Base-by-base conservation (phyloP, 2,329 filamentous ascomycete genomes). In the Rhynchosporium graminicola region DNA sequence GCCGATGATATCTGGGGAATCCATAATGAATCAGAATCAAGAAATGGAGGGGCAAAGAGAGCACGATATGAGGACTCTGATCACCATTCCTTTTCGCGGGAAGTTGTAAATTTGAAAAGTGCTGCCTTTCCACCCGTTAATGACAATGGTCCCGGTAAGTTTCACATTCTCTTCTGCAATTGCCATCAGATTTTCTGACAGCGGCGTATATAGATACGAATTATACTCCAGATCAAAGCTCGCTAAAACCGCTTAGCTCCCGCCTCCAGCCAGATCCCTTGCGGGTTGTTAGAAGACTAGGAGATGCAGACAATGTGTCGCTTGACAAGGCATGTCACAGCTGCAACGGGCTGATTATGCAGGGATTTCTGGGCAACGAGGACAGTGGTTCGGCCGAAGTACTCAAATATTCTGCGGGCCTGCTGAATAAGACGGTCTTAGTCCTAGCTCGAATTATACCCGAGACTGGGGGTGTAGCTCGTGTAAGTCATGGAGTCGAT, bases 391-490 rank as follows among this genome's bases (percentile, higher is more conserved):
- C 51, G 51, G 33, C 51, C 38, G 51, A 54, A 54, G 33, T 42
- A n/a, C 51, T 54, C 51, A 54, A 54, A 54, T 20, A 15, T 42
- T 54, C 57, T 51, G 57, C 33, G 43, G 20, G 36, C 31, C 36
- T 59, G 47, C 46, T 59, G 46, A 59, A 42, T 59, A 52, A 51
- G 26, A 33, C 28, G 9, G 40, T 51, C 13, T 15, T 50, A 12
- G 42, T 59, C 42, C 71, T 73, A 59, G 54, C 62, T 67, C 68
- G 69, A 55, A 67, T 70, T 62, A 65, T 68, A 45, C 66, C 68
- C 62, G 67, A 68, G 43, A 42, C 47, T 56, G 29, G 46, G 36
- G 52, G 60, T 64, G 60, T 64, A 55, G 67, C 63, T 67, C 63
- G 63, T 65, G 71, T 73, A 63, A 71, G 70, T 71, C 45, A 61